Percentiles rank a stretch among this genome's conserved stretches.
Evolutionary conservation across 2,329 filamentous ascomycete species (phyloP).

Genomic region (Colletotrichum sp.): DNA sequence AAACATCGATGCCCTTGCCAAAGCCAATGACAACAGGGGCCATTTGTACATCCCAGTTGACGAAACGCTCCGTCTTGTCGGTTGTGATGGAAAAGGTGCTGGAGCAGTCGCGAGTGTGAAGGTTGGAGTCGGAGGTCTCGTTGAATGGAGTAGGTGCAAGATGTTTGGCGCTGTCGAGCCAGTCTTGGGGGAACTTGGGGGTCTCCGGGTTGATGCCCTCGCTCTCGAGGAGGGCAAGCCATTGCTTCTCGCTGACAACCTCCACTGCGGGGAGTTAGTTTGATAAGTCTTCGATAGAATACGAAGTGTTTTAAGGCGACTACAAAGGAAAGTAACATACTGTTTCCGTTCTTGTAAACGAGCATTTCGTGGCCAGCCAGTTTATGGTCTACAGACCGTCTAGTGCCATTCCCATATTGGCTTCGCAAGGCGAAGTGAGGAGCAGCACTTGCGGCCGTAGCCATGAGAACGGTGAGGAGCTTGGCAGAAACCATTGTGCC

Average conservation of each 20-base stretch:
- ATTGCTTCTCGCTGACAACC: not conserved
- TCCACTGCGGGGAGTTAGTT: not conserved
- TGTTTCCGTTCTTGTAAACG: not conserved
- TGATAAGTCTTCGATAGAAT: rapidly evolving
- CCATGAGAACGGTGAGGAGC: not conserved
- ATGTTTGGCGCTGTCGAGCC: not conserved
- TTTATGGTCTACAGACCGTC: not conserved
- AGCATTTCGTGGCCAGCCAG: not conserved
- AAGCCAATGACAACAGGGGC: not conserved
- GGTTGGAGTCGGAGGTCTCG: not conserved
- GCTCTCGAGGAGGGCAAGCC: not conserved
- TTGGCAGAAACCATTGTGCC: not conserved
- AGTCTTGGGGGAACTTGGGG: not conserved
- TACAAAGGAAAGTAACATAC: not conserved
- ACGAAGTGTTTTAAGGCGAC: rapidly evolving
- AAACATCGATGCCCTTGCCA: not conserved
- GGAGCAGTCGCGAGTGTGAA: not conserved
- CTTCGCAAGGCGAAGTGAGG: not conserved
- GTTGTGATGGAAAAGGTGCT: not conserved
- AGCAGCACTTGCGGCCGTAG: not conserved
- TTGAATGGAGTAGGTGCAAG: not conserved
- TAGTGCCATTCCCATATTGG: not conserved
- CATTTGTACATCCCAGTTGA: slow-evolving; percentile 18
- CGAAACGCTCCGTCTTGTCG: not conserved
- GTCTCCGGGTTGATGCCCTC: not conserved